A percentile compares a stretch with the other conserved stretches of the same genome.
Conservation (phyloP, 352 stramenopile genomes). For the Elongisporangium prolatum region DNA sequence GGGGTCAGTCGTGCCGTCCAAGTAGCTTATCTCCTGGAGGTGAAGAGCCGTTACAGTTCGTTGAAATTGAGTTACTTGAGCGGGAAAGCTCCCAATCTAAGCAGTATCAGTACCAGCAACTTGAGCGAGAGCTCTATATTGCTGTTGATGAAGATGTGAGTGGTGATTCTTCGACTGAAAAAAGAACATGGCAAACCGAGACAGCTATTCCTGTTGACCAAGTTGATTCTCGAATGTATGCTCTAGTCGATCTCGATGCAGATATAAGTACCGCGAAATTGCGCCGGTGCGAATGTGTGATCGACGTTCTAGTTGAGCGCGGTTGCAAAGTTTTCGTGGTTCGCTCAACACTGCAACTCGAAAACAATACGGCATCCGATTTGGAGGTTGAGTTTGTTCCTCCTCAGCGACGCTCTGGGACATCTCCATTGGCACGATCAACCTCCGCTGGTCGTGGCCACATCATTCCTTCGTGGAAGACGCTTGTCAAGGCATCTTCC, state of each 20-base stretch:
- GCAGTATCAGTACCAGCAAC: neutral
- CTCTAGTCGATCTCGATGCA: conserved; percentile 57
- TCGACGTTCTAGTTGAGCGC: conserved; percentile 80
- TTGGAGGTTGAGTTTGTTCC: conserved; percentile 84
- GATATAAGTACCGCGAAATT: conserved; percentile 37
- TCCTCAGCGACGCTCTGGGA: conserved; percentile 28
- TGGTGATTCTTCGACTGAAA: conserved; percentile 20
- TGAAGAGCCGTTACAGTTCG: conserved; percentile 67
- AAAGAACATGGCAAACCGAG: conserved; percentile 66
- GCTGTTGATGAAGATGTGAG: conserved; percentile 51
- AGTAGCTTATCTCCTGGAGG: conserved; percentile 41
- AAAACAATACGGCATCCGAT: conserved; percentile 82
- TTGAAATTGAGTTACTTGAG: conserved; percentile 9
- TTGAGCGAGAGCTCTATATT: conserved; percentile 61
- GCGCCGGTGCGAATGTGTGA: conserved; percentile 81
- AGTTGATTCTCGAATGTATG: conserved; percentile 80
- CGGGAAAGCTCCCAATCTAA: neutral
- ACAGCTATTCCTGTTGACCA: conserved; percentile 77
- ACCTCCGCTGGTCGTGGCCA: conserved; percentile 24
- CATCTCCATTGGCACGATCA: conserved; percentile 26
- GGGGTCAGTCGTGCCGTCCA: conserved; percentile 50
- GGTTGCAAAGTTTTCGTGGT: conserved; percentile 88
- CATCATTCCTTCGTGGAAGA: conserved; percentile 62
- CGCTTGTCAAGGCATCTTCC: conserved; percentile 50
- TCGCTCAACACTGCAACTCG: conserved; percentile 68